These are phyloP conservation scores for Bacterosira constricta DNA, from an alignment of 108 stramenopile species.

Conservation along the genomic window DNA sequence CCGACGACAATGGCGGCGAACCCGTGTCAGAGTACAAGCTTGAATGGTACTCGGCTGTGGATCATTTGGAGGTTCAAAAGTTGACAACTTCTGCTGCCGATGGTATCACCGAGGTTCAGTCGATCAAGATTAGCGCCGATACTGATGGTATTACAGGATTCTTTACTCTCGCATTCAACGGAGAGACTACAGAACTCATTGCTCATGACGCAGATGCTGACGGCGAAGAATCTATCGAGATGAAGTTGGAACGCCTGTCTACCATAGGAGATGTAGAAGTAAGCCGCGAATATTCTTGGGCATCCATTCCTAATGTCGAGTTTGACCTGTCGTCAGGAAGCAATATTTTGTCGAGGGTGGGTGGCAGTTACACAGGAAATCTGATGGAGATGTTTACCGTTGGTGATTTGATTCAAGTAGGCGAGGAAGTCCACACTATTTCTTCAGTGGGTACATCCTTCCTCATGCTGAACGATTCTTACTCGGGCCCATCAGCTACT, in stretches of 20 bases:
- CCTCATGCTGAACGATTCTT: constrained; percentile 23
- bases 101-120: constrained; percentile 68
- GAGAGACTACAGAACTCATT: constrained; percentile 76
- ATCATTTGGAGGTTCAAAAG: constrained; percentile 69
- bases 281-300: constrained; percentile 60
- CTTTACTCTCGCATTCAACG: constrained; percentile 68
- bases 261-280: constrained; percentile 78
- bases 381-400: constrained; percentile 17
- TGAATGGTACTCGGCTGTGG: constrained; percentile 59
- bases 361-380: constrained; percentile 16
- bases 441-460: constrained; percentile 25
- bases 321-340: constrained; percentile 48
- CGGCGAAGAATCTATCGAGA: constrained; percentile 66
- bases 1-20: constrained; percentile 41
- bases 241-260: constrained; percentile 60
- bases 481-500: constrained; percentile 36
- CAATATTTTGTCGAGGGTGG: constrained; percentile 27
- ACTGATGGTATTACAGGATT: constrained; percentile 70
- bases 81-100: constrained; percentile 71
- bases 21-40: constrained; percentile 50
- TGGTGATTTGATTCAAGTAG: constrained; percentile 49
- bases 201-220: constrained; percentile 73
- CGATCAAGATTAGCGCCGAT: constrained; percentile 59
- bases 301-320: constrained; percentile 48
- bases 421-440: constrained; percentile 44